These are phyloP conservation scores for Pharnaceum exiguum DNA, from an alignment of 148 eudicot species.

Conservation along the genomic window DNA sequence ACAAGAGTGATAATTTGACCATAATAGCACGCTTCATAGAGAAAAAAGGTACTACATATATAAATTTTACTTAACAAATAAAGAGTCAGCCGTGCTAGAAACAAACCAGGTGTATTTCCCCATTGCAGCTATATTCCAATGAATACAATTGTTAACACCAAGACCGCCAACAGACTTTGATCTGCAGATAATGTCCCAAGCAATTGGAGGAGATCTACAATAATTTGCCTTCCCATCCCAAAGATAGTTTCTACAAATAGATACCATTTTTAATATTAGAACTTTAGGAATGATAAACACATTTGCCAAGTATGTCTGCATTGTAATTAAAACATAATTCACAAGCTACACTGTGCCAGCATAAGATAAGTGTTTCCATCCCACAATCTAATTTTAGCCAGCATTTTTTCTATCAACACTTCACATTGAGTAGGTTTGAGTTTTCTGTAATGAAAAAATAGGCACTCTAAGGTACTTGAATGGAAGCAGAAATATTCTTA, in stretches of 20 bases:
- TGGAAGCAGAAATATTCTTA: not conserved
- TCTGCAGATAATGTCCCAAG: not conserved
- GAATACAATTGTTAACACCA: not conserved
- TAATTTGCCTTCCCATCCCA: not conserved
- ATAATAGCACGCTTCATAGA: too few relatives aligned
- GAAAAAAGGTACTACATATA: too few relatives aligned
- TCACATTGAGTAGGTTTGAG: not conserved
- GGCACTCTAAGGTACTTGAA: not conserved
- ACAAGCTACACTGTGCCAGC: not conserved
- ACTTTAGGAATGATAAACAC: not conserved
- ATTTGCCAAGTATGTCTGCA: not conserved
- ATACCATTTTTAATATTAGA: not conserved
- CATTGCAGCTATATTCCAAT: not conserved
- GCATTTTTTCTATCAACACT: not conserved
- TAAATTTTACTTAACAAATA: too few relatives aligned
- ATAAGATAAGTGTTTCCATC: not conserved
- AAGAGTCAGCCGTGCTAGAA: too few relatives aligned
- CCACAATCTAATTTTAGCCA: not conserved
- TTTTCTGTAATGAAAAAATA: not conserved
- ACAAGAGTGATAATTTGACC: too few relatives aligned
- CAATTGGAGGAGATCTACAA: not conserved
- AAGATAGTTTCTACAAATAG: not conserved
- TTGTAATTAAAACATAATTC: not conserved
- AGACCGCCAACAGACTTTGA: not conserved
- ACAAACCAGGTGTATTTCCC: too few relatives aligned